A percentile compares a stretch with the other conserved stretches of the same genome.
These are phyloP conservation scores for Fraxinus americana DNA, from an alignment of 257 asterid genomes.

Conservation along the genomic window DNA sequence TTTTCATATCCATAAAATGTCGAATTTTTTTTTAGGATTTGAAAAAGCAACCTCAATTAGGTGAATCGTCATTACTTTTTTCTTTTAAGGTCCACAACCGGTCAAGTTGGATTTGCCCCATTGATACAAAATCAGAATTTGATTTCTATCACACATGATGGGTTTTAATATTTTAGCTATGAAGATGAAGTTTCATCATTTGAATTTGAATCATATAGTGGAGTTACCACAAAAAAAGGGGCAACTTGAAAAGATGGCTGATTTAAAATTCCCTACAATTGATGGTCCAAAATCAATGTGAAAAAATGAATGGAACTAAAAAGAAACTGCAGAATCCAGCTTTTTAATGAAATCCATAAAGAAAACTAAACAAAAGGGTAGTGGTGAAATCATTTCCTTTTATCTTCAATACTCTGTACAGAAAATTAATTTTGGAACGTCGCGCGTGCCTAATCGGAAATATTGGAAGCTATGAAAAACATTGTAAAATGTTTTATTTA, in stretches of 20 bases:
- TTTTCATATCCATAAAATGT: not conserved
- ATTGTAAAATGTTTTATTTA: too few species aligned
- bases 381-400: conserved; percentile 13
- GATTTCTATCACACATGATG: conserved; percentile 30
- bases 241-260: not conserved
- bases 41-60: conserved; percentile 13
- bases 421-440: not conserved
- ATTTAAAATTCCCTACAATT: conserved; percentile 39
- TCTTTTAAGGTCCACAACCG: conserved; percentile 31
- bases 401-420: not conserved
- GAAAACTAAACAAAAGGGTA: not conserved
- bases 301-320: conserved; percentile 24
- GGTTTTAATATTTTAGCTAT: conserved; percentile 22
- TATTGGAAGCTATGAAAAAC: too few species aligned
- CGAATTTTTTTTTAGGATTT: not conserved
- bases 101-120: conserved; percentile 23
- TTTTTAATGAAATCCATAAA: conserved; percentile 28
- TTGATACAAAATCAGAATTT: conserved; percentile 29
- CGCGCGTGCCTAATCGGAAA: too few species aligned
- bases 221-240: not conserved
- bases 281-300: conserved; percentile 40
- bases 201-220: conserved; percentile 15
- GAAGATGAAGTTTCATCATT: conserved; percentile 20
- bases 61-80: conserved; percentile 12
- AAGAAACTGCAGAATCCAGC: conserved; percentile 11